Conservation (phyloP, 495 filamentous ascomycete genomes). For the Penicillium lividum region DNA sequence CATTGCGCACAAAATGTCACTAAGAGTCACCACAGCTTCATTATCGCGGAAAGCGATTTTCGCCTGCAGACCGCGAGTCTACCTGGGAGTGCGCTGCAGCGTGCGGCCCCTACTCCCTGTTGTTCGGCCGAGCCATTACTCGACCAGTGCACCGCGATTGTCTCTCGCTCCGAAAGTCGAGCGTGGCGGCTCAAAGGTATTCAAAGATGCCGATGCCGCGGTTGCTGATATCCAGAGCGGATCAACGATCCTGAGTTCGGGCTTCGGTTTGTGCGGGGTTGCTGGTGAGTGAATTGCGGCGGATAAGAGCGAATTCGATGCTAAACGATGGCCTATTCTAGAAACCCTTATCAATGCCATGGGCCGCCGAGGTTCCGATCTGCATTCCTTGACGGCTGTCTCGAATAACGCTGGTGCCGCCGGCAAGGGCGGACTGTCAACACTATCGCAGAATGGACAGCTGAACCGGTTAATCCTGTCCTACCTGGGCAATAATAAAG, state of each 20-base stretch:
- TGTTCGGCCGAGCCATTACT: conserved; percentile 21
- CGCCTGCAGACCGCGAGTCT: conserved; percentile 28
- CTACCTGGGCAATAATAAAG: conserved; percentile 89
- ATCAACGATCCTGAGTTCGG: conserved; percentile 74
- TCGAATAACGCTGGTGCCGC: conserved; percentile 91
- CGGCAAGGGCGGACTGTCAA: conserved; percentile 70
- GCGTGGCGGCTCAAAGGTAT: conserved; percentile 59
- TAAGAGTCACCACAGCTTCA: conserved; percentile 30
- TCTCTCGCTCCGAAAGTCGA: conserved; percentile 35
- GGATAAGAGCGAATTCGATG: background rate
- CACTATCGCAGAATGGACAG: conserved; percentile 74
- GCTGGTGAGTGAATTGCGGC: conserved; percentile 44
- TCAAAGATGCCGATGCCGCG: conserved; percentile 70
- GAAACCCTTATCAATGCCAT: conserved; percentile 84
- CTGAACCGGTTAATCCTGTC: conserved; percentile 81
- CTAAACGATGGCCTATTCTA: background rate
- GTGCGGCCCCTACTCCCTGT: conserved; percentile 16
- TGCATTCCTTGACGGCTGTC: conserved; percentile 77
- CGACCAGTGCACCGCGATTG: conserved; percentile 20
- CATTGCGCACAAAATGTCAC: conserved; percentile 25
- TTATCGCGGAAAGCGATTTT: conserved; percentile 32
- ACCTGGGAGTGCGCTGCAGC: conserved; percentile 25
- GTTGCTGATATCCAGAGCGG: conserved; percentile 74
- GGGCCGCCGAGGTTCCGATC: conserved; percentile 60
- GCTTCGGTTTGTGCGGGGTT: conserved; percentile 86